phyloP scores from a whole-genome alignment of 106 monocot species.

The Amphibolis antarctica region DNA sequence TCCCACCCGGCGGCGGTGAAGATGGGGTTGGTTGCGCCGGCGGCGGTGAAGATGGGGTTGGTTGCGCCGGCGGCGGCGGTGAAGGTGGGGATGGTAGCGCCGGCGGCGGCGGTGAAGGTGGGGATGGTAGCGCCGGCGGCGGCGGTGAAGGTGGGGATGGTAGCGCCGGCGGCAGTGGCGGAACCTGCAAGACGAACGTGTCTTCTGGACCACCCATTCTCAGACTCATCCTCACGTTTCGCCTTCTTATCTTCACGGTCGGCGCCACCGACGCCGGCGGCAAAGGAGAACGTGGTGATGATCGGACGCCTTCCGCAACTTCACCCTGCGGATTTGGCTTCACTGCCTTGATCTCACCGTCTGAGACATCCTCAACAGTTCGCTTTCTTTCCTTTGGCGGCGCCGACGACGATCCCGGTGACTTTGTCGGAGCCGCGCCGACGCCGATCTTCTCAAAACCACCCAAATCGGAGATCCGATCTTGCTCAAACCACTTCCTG shows the following conservation, averaged over 20 bases:
- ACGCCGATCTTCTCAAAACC: slow-evolving; percentile 42
- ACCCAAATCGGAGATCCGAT: not conserved
- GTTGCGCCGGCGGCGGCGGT: not conserved
- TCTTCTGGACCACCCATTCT: slow-evolving; percentile 4
- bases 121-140: too few relatives aligned
- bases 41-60: slow-evolving; percentile 11
- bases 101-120: too few relatives aligned
- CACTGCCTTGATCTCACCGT: not conserved
- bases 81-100: slow-evolving; percentile 11
- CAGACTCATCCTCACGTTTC: not conserved
- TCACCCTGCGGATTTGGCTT: not conserved
- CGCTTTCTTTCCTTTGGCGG: not conserved
- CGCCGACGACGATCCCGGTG: not conserved
- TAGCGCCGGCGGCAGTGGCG: not conserved
- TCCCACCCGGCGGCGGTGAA: slow-evolving; percentile 10
- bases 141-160: too few relatives aligned
- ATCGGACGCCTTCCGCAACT: not conserved
- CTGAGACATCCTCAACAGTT: not conserved
- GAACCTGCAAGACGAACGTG: not conserved
- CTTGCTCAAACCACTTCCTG: not conserved
- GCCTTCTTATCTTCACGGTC: not conserved
- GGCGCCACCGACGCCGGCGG: slow-evolving; percentile 8
- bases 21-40: slow-evolving; percentile 6
- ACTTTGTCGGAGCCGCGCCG: slow-evolving; percentile 12
- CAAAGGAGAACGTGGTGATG: slow-evolving; percentile 4